A percentile compares a stretch with the other conserved stretches of the same genome.
phyloP scores from a whole-genome alignment of 2,329 filamentous ascomycete genomes.

The Ophiostoma ulmi region DNA sequence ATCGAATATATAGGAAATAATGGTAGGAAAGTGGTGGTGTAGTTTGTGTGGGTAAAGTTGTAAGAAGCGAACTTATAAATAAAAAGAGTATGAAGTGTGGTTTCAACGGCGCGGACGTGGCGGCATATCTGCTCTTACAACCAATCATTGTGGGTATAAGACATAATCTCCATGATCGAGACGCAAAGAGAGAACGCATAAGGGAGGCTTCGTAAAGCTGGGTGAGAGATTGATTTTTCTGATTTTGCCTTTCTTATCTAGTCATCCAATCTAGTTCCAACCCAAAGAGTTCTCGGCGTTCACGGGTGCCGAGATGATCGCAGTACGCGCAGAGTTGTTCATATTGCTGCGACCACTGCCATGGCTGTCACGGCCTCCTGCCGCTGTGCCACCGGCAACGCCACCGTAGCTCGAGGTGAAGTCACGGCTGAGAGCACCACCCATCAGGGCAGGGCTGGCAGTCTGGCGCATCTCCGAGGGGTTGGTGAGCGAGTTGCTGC shows the following conservation, averaged over 20 bases:
- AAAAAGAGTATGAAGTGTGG: slow-evolving; percentile 28
- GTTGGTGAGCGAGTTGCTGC: slow-evolving; percentile 67
- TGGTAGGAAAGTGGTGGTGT: slow-evolving; percentile 18
- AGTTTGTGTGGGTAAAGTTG: slow-evolving; percentile 16
- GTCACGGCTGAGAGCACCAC: slow-evolving; percentile 58
- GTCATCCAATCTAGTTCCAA: slow-evolving; percentile 63
- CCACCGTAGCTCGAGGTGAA: slow-evolving; percentile 51
- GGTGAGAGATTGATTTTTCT: slow-evolving; percentile 10
- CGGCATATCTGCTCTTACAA: slow-evolving; percentile 21
- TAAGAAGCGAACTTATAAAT: slow-evolving; percentile 25
- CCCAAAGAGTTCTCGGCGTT: slow-evolving; percentile 92
- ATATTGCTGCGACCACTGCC: slow-evolving; percentile 50
- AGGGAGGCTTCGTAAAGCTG: neutral
- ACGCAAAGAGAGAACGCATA: slow-evolving; percentile 15
- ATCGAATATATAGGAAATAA: slow-evolving; percentile 39
- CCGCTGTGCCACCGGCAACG: slow-evolving; percentile 39
- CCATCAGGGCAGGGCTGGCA: slow-evolving; percentile 62
- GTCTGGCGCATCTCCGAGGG: slow-evolving; percentile 54
- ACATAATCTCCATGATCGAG: slow-evolving; percentile 5
- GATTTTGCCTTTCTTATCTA: slow-evolving; percentile 3
- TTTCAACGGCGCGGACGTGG: slow-evolving; percentile 34
- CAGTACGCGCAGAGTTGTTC: slow-evolving; percentile 51
- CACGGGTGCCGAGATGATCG: slow-evolving; percentile 79
- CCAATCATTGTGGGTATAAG: slow-evolving; percentile 8
- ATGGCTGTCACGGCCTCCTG: slow-evolving; percentile 51